Base-by-base conservation (phyloP, 805 yeast species). In the Pichia heedii region DNA sequence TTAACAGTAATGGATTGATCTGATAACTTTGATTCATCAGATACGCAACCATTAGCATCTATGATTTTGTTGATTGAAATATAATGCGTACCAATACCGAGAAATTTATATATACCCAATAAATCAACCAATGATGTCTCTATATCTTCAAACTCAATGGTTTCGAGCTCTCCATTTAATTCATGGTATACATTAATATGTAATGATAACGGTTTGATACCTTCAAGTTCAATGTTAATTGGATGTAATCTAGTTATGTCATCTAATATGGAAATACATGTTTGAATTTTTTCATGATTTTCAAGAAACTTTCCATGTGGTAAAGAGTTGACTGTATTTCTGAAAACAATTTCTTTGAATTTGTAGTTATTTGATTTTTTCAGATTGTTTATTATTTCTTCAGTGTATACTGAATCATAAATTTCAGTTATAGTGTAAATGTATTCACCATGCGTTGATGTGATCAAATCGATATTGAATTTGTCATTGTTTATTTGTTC, bases 31-130 rank as follows among this genome's bases (percentile, higher is more conserved):
- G 75, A 65, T 5, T 67, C 64, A 22, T 64, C 73, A 35, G 71
- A 69, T 4, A 57, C 49, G 61, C 97, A 90, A 0, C 89, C 93
- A 52, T 77, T 76, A 1, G 73, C 70, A 61, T 90, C 97, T 5
- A 60, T 55, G 13, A 89, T 68, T 45, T 73, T 72, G 22, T 67
- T 67, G 22, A 90, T 66, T 0, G 76, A 65, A 2, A 90, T 64
- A 12, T 70, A 53, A 56, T 86, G 89, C 33, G 76, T 75, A 2
- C 97, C 97, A n/a, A 82, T 67, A 6, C 73, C 68, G 48, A 84
- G 58, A 3, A 71, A 68, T 32, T 71, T 68, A 51, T 77, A 76
- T 5, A 79, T 49, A 43, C 68, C 68, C 37, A 63, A 53, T 41
- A 72, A 60, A 22, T 68, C 57, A 44, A 73, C 64, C 2, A 52